Base-by-base conservation (phyloP, 495 filamentous ascomycete species). In the Trichocladium antarcticum region DNA sequence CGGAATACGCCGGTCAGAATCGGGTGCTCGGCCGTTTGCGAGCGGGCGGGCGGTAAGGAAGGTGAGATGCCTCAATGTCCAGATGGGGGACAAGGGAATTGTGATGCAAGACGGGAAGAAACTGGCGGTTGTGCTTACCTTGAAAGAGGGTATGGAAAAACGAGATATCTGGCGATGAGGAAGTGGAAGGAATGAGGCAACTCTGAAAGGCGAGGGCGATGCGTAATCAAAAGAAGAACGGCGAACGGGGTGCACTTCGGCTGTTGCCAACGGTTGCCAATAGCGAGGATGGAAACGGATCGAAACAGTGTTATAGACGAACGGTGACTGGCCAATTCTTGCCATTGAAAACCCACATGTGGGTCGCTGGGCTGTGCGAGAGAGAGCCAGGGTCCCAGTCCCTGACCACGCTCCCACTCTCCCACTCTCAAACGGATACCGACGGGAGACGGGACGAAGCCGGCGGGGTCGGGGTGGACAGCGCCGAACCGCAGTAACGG, bases 61-160 rank as follows among this genome's bases (percentile, higher is more conserved):
- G 49, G 39, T 38, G 21, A 47, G 27, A 10, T 50, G 45, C 10
- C 44, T 35, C 42, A 39, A 48, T 21, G 43, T 41, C 28, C 49
- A 54, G 42, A 16, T 10, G 6, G 10, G 20, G 21, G 31, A 19
- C 7, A 15, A n/a, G 35, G n/a, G 35, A 41, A 29, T 10, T 2
- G 16, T 8, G 24, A 24, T 10, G 31, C 31, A 32, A 80, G 78
- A n/a, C n/a, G 56, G 42, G 49, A 52, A 49, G 37, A 47, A 37
- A 44, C 38, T 22, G 27, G 50, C 53, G 53, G 50, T 35, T 45
- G 14, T 19, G 34, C 19, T 41, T 28, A 29, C 19, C 45, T 31
- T 10, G 42, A 31, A 19, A 37, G 14, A 19, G 45, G 49, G 47
- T 42, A 41, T 51, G 48, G 21, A 55, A 51, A 58, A 57, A 49